Conservation (phyloP, 2,329 filamentous ascomycete species). For the Aspergillus melleus region DNA sequence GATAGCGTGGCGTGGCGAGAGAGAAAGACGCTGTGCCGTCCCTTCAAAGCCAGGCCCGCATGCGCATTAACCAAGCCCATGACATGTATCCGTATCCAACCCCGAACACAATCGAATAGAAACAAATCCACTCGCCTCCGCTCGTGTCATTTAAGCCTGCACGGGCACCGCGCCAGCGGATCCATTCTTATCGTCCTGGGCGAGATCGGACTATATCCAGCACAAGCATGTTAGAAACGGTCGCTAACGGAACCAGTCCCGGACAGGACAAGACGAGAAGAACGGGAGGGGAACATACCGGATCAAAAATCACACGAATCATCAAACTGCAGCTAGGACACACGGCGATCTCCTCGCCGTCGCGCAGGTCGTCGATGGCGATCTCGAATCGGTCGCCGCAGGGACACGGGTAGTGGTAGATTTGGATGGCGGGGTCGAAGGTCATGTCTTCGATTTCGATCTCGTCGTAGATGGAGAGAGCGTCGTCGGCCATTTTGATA, state of each 20-base stretch:
- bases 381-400: conserved; percentile 98
- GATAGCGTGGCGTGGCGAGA: not conserved
- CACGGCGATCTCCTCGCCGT: conserved; percentile 91
- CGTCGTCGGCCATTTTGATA: conserved; percentile 60
- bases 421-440: conserved; percentile 75
- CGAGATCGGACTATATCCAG: conserved; percentile 39
- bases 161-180: conserved; percentile 37
- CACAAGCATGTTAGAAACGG: conserved; percentile 36
- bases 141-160: conserved; percentile 37
- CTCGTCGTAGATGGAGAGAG: conserved; percentile 85
- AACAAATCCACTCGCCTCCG: not conserved
- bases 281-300: conserved; percentile 53
- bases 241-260: not conserved
- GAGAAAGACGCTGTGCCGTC: not conserved
- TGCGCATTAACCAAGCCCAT: not conserved
- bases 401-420: conserved; percentile 95
- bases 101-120: not conserved
- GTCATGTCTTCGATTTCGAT: conserved; percentile 99
- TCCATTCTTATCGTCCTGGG: conserved; percentile 37
- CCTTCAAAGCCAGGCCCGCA: no score
- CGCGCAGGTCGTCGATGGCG: conserved; percentile 75
- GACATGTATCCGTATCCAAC: not conserved
- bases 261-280: conserved; percentile 5
- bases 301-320: conserved; percentile 91
- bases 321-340: conserved; percentile 97